Evolutionary conservation across 345 rosid species (phyloP).

Genomic region (Cardamine occulta): DNA sequence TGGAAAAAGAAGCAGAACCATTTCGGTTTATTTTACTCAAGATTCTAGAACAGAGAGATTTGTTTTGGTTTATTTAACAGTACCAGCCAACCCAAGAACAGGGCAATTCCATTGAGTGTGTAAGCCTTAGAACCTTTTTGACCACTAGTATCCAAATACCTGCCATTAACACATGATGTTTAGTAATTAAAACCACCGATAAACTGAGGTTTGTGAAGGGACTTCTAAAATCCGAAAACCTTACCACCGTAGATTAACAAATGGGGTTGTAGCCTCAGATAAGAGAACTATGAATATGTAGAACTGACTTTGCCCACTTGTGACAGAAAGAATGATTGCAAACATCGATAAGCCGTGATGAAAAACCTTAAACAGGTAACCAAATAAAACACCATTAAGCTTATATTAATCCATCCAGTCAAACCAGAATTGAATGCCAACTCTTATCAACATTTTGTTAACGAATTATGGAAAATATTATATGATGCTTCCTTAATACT

Average conservation of each 20-base stretch:
- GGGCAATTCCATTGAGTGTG: constrained; percentile 62
- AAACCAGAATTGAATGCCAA: not conserved
- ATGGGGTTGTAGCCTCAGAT: constrained; percentile 77
- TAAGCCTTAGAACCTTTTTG: constrained; percentile 65
- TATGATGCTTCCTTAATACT: constrained; percentile 42
- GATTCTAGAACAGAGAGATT: not conserved
- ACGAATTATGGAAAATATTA: not conserved
- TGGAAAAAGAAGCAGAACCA: constrained; percentile 37
- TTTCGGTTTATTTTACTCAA: not conserved
- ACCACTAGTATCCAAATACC: constrained; percentile 83
- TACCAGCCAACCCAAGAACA: constrained; percentile 95
- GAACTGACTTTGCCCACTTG: constrained; percentile 74
- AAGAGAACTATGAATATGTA: constrained; percentile 86
- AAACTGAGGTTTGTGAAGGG: not conserved
- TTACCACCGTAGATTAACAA: constrained; percentile 87
- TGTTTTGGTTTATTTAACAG: constrained; percentile 25
- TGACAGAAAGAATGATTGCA: constrained; percentile 63
- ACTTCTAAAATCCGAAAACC: constrained; percentile 7
- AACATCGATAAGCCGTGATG: constrained; percentile 83
- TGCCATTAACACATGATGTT: constrained; percentile 29
- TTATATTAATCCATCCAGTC: not conserved
- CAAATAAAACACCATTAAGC: constrained; percentile 4
- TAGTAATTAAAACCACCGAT: constrained; percentile 1
- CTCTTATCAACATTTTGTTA: not conserved
- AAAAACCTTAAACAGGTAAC: constrained; percentile 52